These are phyloP conservation scores for Schizochytrium sp. DNA, from an alignment of 108 stramenopile species.

Conservation along the genomic window DNA sequence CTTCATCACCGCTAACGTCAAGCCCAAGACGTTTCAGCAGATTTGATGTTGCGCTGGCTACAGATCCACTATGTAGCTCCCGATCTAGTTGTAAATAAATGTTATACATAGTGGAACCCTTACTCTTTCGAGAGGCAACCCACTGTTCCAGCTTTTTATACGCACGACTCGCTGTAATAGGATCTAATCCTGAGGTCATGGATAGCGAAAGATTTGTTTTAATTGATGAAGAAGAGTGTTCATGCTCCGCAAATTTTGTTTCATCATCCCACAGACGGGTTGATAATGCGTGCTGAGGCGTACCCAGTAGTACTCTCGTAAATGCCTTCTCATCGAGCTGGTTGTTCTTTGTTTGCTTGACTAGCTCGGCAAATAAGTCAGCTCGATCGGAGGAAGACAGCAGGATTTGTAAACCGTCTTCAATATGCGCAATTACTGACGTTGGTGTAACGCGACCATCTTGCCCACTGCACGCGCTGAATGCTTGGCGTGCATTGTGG, in stretches of 20 bases:
- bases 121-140: no score
- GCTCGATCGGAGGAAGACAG: background rate
- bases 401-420: background rate
- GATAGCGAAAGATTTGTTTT: background rate
- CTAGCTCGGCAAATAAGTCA: background rate
- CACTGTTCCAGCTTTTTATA: no score
- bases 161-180: no score
- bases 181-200: background rate
- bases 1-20: no score
- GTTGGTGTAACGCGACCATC: slow-evolving; percentile 19
- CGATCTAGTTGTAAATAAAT: no score
- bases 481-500: background rate
- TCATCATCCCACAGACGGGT: background rate
- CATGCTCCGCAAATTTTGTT: background rate
- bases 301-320: background rate
- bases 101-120: no score
- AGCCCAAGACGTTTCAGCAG: no score
- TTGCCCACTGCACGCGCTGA: background rate
- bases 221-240: background rate
- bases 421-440: background rate
- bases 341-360: background rate
- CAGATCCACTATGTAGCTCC: no score
- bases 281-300: background rate
- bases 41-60: no score
- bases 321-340: background rate